Evolutionary conservation across 139 green algal species (phyloP).

Genomic region (Chlorokybus atmophyticus): DNA sequence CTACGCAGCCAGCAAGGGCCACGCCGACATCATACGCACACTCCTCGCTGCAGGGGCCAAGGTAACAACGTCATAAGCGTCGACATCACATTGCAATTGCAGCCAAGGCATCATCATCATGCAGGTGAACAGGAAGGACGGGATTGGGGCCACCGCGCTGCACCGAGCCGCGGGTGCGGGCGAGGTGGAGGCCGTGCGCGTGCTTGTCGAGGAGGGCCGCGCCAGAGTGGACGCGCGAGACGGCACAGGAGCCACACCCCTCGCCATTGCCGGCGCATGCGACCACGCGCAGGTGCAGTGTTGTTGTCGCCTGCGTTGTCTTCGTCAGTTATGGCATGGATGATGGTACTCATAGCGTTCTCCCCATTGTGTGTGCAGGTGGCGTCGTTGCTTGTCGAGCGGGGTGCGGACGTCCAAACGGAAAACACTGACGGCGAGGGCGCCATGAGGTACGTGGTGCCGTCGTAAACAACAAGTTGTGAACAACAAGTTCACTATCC

Average conservation of each 20-base stretch:
- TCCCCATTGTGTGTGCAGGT: neutral
- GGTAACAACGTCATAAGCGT: neutral
- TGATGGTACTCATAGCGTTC: neutral
- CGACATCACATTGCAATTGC: neutral
- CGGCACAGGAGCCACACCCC: neutral
- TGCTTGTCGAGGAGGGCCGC: neutral
- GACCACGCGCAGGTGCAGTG: neutral
- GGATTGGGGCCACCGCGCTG: neutral
- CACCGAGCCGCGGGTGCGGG: neutral
- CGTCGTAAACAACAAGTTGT: too few relatives aligned
- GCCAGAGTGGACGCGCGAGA: neutral
- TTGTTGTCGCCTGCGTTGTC: too few relatives aligned
- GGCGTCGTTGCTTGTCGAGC: neutral
- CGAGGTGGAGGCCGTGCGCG: neutral
- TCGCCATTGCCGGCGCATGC: neutral
- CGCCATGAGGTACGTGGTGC: too few relatives aligned
- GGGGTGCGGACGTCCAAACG: neutral
- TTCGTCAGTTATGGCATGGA: neutral
- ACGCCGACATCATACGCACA: neutral
- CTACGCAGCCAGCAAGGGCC: neutral
- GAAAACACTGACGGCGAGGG: neutral
- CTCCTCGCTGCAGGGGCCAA: too few relatives aligned
- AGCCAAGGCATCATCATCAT: neutral
- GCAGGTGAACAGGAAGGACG: neutral
- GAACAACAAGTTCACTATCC: too few relatives aligned